These are phyloP conservation scores for Backusella macrospora DNA, from an alignment of 192 early-diverging fungal species.

Conservation along the genomic window DNA sequence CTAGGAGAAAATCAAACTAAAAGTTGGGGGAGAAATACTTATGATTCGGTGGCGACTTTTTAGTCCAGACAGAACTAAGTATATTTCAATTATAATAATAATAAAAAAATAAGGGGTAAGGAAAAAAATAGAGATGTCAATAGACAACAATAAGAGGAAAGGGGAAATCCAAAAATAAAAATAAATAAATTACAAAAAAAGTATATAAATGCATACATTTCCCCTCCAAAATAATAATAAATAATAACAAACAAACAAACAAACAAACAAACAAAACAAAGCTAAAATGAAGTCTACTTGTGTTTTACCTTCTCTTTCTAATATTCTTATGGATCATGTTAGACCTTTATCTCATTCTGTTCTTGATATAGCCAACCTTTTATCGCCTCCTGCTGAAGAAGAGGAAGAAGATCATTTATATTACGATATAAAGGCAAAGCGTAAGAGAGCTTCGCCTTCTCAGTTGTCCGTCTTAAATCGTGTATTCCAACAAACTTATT, in stretches of 20 bases:
- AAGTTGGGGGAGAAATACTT: background rate
- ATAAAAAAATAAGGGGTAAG: background rate
- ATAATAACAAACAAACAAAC: slow-evolving; percentile 5
- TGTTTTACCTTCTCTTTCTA: slow-evolving; percentile 30
- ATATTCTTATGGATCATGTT: slow-evolving; percentile 20
- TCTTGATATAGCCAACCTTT: slow-evolving; percentile 6
- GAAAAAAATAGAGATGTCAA: background rate
- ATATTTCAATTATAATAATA: background rate
- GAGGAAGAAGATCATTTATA: background rate
- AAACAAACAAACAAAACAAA: background rate
- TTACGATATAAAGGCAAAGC: slow-evolving; percentile 34
- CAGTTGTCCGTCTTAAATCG: slow-evolving; percentile 60
- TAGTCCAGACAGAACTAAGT: background rate
- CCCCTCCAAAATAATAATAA: slow-evolving; percentile 3
- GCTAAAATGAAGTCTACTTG: slow-evolving; percentile 22
- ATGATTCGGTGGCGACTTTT: background rate
- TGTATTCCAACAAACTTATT: slow-evolving; percentile 66
- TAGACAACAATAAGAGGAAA: slow-evolving; percentile 12
- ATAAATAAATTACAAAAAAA: background rate
- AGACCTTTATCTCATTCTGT: slow-evolving; percentile 12
- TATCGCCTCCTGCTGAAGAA: slow-evolving; percentile 7
- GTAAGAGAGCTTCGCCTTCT: slow-evolving; percentile 52
- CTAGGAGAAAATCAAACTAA: background rate
- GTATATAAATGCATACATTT: slow-evolving; percentile 5
- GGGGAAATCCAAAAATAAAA: background rate